These are phyloP conservation scores for Colletotrichum tropicale DNA, from an alignment of 2,329 filamentous ascomycete genomes.

Conservation along the genomic window DNA sequence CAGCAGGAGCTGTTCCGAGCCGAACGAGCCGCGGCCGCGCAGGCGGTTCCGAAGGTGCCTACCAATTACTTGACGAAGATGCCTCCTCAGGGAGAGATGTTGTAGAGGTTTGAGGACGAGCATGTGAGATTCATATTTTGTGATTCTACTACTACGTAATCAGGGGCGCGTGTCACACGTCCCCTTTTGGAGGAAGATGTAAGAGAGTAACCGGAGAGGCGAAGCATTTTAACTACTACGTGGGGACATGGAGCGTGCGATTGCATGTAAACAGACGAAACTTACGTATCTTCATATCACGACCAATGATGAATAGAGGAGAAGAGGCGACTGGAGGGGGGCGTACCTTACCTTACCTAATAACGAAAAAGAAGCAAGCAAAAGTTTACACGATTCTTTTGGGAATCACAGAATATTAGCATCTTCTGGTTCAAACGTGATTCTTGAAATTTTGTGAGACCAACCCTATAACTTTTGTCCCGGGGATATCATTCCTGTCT, in stretches of 20 bases:
- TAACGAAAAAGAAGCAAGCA: constrained; percentile 2
- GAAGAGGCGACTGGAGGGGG: background rate
- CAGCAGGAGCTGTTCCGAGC: constrained; percentile 40
- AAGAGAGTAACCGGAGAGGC: background rate
- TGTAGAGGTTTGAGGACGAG: background rate
- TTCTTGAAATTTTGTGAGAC: constrained; percentile 26
- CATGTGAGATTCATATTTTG: background rate
- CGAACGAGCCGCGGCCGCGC: constrained; percentile 36
- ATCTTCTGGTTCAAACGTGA: constrained; percentile 7
- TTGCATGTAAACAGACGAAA: constrained; percentile 2
- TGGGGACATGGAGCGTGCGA: background rate
- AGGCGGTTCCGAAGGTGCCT: constrained; percentile 46
- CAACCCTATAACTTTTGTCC: constrained; percentile 25
- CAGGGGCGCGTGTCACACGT: background rate
- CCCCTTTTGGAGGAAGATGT: background rate
- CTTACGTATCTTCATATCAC: constrained; percentile 11
- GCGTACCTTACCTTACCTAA: constrained; percentile 16
- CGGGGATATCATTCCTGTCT: background rate
- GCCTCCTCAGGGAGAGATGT: constrained; percentile 39
- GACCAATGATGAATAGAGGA: constrained; percentile 3
- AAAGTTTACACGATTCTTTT: constrained; percentile 10
- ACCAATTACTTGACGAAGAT: constrained; percentile 36
- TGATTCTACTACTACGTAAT: background rate
- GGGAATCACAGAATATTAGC: constrained; percentile 9
- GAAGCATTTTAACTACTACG: background rate